These are phyloP conservation scores for Puccinia coronata DNA, from an alignment of 1,284 basidiomycete genomes.

Conservation along the genomic window DNA sequence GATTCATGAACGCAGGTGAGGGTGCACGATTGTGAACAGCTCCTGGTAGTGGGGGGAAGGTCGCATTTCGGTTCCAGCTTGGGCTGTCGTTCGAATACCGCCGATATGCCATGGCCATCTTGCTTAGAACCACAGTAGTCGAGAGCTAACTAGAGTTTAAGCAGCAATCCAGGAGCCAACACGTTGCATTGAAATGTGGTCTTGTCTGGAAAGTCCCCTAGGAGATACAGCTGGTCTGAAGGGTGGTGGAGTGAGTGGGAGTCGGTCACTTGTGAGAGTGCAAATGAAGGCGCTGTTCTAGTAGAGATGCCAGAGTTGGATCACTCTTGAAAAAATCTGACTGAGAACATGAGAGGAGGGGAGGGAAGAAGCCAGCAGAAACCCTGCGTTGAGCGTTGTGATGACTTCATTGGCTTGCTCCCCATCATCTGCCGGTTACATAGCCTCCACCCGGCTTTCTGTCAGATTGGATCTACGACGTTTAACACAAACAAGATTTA, in stretches of 20 bases:
- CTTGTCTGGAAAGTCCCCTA: not conserved
- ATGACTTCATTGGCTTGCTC: not conserved
- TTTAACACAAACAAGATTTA: not conserved
- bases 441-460: not conserved
- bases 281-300: not conserved
- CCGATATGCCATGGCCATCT: constrained; percentile 32
- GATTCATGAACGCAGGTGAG: not conserved
- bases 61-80: constrained; percentile 8
- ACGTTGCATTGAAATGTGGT: not conserved
- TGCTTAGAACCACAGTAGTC: not conserved
- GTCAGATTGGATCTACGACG: not conserved
- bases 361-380: not conserved
- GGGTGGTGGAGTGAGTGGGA: too few relatives aligned
- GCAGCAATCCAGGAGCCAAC: not conserved
- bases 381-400: not conserved
- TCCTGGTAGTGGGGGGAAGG: not conserved
- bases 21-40: not conserved
- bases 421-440: not conserved
- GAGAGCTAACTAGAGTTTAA: not conserved
- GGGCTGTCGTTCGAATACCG: constrained; percentile 12
- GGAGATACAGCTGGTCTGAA: not conserved
- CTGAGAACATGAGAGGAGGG: not conserved
- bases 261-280: not conserved
- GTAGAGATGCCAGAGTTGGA: not conserved
- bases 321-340: not conserved